Percentiles rank a stretch among this genome's conserved stretches.
These are phyloP conservation scores for Austroboletus eburneus DNA, from an alignment of 768 basidiomycete genomes.

Conservation along the genomic window DNA sequence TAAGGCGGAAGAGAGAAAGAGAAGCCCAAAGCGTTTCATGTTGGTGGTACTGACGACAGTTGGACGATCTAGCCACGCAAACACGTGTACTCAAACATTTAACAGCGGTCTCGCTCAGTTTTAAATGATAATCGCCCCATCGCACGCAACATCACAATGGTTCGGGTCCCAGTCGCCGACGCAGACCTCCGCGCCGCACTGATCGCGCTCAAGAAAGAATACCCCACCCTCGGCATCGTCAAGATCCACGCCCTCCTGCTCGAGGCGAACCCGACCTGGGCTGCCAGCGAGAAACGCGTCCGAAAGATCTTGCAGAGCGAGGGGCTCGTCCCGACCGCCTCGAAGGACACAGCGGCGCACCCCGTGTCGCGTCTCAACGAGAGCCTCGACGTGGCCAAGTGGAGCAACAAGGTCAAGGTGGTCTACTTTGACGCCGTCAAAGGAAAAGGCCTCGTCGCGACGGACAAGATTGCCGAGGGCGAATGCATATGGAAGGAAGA, in stretches of 20 bases:
- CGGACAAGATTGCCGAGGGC: constrained; percentile 58
- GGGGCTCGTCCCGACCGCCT: constrained; percentile 39
- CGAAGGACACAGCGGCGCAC: constrained; percentile 28
- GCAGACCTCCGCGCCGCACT: constrained; percentile 57
- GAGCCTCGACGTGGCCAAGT: constrained; percentile 56
- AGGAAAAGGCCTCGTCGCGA: constrained; percentile 82
- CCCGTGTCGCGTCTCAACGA: constrained; percentile 65
- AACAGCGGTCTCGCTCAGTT: too few relatives aligned
- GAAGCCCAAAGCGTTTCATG: too few relatives aligned
- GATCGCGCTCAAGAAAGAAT: constrained; percentile 46
- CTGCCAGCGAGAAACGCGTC: constrained; percentile 80
- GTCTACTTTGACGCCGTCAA: constrained; percentile 64
- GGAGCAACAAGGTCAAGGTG: constrained; percentile 63
- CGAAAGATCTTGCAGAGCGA: constrained; percentile 64
- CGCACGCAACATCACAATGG: constrained; percentile 3
- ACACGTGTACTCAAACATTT: too few relatives aligned
- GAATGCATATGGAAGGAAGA: constrained; percentile 85
- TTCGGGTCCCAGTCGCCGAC: constrained; percentile 36
- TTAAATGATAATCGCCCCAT: background rate
- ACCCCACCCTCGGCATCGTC: constrained; percentile 64
- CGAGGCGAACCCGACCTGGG: constrained; percentile 59
- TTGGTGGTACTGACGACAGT: too few relatives aligned
- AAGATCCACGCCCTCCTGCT: constrained; percentile 69
- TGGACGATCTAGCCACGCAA: too few relatives aligned
- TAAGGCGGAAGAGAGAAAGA: too few relatives aligned